Percentiles rank a stretch among this genome's conserved stretches.
phyloP scores from a whole-genome alignment of 306 rosid species.

The Glycine latifolia region DNA sequence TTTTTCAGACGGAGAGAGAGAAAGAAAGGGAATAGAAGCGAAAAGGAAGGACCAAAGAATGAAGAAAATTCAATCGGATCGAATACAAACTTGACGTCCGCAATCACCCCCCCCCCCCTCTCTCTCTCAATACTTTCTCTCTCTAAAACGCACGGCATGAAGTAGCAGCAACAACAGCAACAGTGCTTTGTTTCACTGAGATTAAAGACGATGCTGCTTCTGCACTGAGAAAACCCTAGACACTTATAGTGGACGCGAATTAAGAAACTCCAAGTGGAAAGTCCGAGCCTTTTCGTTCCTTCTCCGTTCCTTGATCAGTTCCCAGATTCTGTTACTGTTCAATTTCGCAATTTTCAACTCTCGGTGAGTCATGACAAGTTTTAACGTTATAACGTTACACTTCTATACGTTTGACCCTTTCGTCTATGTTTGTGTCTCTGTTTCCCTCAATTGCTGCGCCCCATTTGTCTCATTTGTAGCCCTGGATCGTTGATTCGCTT shows the following conservation, averaged over 20 bases:
- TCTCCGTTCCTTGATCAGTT: constrained; percentile 44
- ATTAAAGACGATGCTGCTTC: constrained; percentile 25
- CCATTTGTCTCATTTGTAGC: constrained; percentile 36
- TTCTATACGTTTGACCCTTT: constrained; percentile 17
- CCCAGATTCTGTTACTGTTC: constrained; percentile 40
- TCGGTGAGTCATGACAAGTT: constrained; percentile 52
- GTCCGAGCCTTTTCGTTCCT: constrained; percentile 42
- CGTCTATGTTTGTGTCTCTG: constrained; percentile 2
- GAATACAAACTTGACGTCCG: constrained; percentile 97
- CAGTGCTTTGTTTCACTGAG: constrained; percentile 39
- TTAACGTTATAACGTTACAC: constrained; percentile 12
- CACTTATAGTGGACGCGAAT: constrained; percentile 11
- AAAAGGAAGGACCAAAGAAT: constrained; percentile 55
- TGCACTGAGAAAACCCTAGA: constrained; percentile 64
- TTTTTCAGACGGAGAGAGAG: constrained; percentile 17
- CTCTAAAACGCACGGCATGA: constrained; percentile 57
- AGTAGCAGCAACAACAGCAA: constrained; percentile 3
- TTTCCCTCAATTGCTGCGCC: constrained; percentile 20
- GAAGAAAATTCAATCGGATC: constrained; percentile 83
- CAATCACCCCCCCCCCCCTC: constrained; percentile 56
- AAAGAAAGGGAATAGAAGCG: constrained; percentile 42
- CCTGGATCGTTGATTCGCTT: constrained; percentile 64
- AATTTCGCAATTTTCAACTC: constrained; percentile 52
- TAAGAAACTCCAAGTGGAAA: constrained; percentile 21
- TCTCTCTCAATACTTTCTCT: constrained; percentile 37